Conservation (phyloP, 2,329 filamentous ascomycete species). For the Reticulascus tulasneorum region DNA sequence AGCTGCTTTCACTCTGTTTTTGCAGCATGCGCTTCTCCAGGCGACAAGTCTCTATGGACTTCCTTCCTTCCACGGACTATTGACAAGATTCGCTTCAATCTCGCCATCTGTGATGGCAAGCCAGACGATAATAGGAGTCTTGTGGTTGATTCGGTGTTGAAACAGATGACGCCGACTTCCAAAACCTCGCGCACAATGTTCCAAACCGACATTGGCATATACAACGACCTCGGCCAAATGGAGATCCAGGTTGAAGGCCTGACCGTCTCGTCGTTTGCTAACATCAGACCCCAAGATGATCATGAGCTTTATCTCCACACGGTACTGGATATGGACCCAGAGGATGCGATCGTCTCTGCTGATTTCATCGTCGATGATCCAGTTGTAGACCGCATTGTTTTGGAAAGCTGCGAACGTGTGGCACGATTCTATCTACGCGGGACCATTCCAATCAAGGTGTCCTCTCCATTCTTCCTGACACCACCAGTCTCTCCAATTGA, state of each 20-base stretch:
- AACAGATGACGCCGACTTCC: conserved; percentile 19
- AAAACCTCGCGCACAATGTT: conserved; percentile 22
- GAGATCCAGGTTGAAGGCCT: conserved; percentile 29
- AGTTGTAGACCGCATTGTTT: conserved; percentile 18
- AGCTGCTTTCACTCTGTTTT: conserved; percentile 30
- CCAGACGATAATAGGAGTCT: conserved; percentile 13
- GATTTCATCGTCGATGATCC: conserved; percentile 1
- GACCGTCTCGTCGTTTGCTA: conserved; percentile 25
- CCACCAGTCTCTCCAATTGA: conserved; percentile 6
- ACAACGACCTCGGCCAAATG: conserved; percentile 24
- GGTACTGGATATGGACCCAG: conserved; percentile 34
- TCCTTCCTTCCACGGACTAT: conserved; percentile 26
- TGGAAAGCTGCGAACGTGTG: conserved; percentile 32
- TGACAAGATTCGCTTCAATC: conserved; percentile 13
- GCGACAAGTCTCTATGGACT: conserved; percentile 26
- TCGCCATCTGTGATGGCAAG: conserved; percentile 6
- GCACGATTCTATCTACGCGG: conserved; percentile 24
- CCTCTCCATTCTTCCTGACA: conserved; percentile 6
- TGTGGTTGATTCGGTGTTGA: conserved; percentile 27
- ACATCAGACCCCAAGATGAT: conserved; percentile 24
- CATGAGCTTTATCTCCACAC: conserved; percentile 32
- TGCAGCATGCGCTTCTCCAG: conserved; percentile 26
- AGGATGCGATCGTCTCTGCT: conserved; percentile 28
- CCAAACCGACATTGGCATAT: conserved; percentile 31
- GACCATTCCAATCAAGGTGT: conserved; percentile 3